These are phyloP conservation scores for Amyloporia xantha DNA, from an alignment of 768 basidiomycete species.

Conservation along the genomic window DNA sequence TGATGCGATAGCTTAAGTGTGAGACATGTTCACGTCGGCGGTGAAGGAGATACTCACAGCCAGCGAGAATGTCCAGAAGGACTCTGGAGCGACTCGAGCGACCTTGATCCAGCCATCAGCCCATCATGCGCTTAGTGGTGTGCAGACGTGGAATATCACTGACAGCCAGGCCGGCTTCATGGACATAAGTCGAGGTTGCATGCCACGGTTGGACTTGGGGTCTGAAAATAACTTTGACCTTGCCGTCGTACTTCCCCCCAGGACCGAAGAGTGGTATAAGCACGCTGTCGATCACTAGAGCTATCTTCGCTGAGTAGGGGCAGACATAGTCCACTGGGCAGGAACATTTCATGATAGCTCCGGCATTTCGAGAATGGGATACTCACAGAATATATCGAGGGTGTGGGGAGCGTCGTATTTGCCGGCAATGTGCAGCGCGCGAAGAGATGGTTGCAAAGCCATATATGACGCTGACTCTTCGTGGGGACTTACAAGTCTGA, in stretches of 20 bases:
- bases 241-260: constrained; percentile 60
- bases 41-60: constrained; percentile 37
- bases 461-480: too few relatives aligned
- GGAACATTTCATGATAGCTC: neutral
- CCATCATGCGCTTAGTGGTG: neutral
- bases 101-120: constrained; percentile 36
- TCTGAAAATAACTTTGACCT: constrained; percentile 67
- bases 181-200: constrained; percentile 60
- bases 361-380: neutral
- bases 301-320: constrained; percentile 68
- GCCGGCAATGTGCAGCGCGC: constrained; percentile 59
- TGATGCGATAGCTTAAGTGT: neutral
- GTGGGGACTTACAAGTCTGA: too few relatives aligned
- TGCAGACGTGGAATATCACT: constrained; percentile 13
- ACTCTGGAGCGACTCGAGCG: constrained; percentile 60
- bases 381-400: constrained; percentile 71
- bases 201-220: constrained; percentile 81
- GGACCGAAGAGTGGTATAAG: constrained; percentile 52
- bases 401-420: constrained; percentile 58
- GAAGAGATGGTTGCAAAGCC: constrained; percentile 74
- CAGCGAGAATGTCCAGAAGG: constrained; percentile 75
- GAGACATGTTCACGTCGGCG: neutral
- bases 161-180: constrained; percentile 81
- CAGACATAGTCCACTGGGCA: constrained; percentile 79
- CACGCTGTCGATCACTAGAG: constrained; percentile 50